These are phyloP conservation scores for Agrocybe pediades DNA, from an alignment of 768 basidiomycete genomes.

Conservation along the genomic window DNA sequence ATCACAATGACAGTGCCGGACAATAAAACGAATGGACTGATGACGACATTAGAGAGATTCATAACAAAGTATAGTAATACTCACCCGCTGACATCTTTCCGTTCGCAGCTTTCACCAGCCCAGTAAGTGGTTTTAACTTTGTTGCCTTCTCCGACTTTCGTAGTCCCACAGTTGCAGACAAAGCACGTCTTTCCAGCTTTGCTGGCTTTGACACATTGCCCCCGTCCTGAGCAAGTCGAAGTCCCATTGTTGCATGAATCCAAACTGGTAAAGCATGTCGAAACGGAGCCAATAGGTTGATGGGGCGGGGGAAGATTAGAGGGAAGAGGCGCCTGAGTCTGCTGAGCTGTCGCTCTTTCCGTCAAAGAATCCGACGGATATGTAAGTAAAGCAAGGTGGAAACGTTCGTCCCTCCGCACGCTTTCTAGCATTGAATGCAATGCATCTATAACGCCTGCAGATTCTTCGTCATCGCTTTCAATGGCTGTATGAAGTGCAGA, in stretches of 20 bases:
- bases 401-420: constrained; percentile 35
- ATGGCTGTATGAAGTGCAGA: constrained; percentile 51
- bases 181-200: constrained; percentile 61
- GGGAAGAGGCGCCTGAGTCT: constrained; percentile 51
- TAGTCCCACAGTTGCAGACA: constrained; percentile 52
- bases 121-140: constrained; percentile 64
- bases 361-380: constrained; percentile 33
- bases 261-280: constrained; percentile 60
- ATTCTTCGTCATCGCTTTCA: constrained; percentile 53
- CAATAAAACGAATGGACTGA: constrained; percentile 75
- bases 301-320: constrained; percentile 41
- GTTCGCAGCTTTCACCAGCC: constrained; percentile 78
- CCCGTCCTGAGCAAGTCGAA: constrained; percentile 67
- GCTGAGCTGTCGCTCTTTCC: constrained; percentile 43
- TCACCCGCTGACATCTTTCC: constrained; percentile 79
- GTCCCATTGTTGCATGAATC: constrained; percentile 66
- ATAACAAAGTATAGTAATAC: constrained; percentile 27
- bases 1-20: constrained; percentile 68
- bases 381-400: constrained; percentile 57
- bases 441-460: constrained; percentile 43
- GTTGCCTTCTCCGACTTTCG: constrained; percentile 49
- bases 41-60: constrained; percentile 10
- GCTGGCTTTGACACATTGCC: constrained; percentile 60
- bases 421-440: constrained; percentile 51
- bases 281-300: constrained; percentile 57